Conservation (phyloP, 2,329 filamentous ascomycete species). For the Colletotrichum ledebouriae region DNA sequence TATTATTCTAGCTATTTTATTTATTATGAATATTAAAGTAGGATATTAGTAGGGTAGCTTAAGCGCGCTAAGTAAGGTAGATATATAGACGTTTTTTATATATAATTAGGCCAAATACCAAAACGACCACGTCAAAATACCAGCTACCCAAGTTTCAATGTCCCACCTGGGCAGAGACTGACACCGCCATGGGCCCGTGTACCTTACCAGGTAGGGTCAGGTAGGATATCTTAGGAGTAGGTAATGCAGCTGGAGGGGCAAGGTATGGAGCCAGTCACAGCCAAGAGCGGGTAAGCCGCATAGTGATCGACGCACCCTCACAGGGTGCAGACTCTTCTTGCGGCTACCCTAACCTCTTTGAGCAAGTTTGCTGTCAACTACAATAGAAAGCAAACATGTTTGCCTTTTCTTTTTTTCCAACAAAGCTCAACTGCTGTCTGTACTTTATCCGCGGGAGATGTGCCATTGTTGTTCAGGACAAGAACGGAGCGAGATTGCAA, state of each 20-base stretch:
- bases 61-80: too few species aligned
- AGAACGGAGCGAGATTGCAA: background rate
- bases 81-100: too few species aligned
- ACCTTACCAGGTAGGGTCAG: background rate
- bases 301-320: constrained; percentile 28
- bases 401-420: constrained; percentile 32
- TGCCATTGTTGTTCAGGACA: background rate
- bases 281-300: constrained; percentile 28
- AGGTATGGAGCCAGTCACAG: constrained; percentile 23
- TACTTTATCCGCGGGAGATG: constrained; percentile 12
- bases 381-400: constrained; percentile 32
- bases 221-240: constrained; percentile 1
- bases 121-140: too few species aligned
- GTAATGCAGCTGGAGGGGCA: background rate
- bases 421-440: background rate
- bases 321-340: constrained; percentile 14
- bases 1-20: too few species aligned
- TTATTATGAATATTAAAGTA: too few species aligned
- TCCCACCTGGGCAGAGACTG: too few species aligned
- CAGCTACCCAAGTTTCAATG: too few species aligned
- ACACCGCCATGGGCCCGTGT: constrained; percentile 4
- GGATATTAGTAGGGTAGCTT: too few species aligned
- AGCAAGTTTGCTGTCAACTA: constrained; percentile 34
- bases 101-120: too few species aligned
- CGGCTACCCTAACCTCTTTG: constrained; percentile 32